Conservation (phyloP, 768 basidiomycete species). For the Russula earlei region DNA sequence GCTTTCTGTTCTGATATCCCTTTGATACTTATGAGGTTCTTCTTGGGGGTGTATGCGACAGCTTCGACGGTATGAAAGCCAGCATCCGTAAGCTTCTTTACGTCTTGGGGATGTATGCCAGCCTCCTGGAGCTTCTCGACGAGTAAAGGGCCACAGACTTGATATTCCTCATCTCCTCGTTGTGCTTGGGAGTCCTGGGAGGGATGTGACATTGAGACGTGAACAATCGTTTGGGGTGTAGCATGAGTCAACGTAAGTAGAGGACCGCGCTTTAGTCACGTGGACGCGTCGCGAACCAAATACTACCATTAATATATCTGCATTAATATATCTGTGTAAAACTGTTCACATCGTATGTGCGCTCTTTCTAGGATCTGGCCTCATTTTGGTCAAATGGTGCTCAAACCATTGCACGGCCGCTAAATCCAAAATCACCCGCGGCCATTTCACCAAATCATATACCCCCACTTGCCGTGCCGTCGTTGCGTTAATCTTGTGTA, state of each 20-base stretch:
- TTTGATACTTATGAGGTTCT: conserved; percentile 80
- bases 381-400: conserved; percentile 42
- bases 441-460: conserved; percentile 80
- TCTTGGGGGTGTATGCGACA: conserved; percentile 96
- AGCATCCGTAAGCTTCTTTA: conserved; percentile 89
- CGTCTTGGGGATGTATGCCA: conserved; percentile 82
- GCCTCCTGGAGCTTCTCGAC: conserved; percentile 80
- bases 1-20: conserved; percentile 97
- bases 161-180: conserved; percentile 42
- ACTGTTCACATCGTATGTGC: not conserved
- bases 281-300: conserved; percentile 13
- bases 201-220: conserved; percentile 43
- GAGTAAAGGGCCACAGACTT: conserved; percentile 72
- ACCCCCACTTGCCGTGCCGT: conserved; percentile 62
- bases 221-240: too few relatives aligned
- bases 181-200: conserved; percentile 39
- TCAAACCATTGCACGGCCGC: conserved; percentile 77
- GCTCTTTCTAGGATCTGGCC: not conserved
- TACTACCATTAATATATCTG: not conserved
- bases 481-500: conserved; percentile 56
- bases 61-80: conserved; percentile 92
- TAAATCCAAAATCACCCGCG: conserved; percentile 70
- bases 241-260: too few relatives aligned
- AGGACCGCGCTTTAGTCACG: conserved; percentile 10
- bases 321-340: not conserved